Evolutionary conservation across 345 rosid species (phyloP).

Genomic region (Euphorbia tirucalli): DNA sequence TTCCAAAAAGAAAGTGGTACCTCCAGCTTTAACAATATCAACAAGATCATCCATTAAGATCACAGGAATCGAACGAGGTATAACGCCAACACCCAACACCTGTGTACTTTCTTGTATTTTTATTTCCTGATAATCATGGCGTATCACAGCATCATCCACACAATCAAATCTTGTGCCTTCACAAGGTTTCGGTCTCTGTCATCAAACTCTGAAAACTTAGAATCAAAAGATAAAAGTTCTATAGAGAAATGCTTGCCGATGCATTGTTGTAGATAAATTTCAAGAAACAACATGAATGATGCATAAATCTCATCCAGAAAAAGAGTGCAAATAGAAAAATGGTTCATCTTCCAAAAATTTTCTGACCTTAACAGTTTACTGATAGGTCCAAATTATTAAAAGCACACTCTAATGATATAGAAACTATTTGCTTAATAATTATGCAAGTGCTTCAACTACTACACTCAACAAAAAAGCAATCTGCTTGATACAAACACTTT

Average conservation of each 20-base stretch:
- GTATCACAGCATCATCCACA: slow-evolving; percentile 58
- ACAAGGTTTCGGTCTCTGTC: slow-evolving; percentile 65
- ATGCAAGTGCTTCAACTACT: not conserved
- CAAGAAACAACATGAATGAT: not conserved
- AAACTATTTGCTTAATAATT: not conserved
- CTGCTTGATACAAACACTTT: not conserved
- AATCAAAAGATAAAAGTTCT: slow-evolving; percentile 4
- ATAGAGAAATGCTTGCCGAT: not conserved
- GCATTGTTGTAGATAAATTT: not conserved
- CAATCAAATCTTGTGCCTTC: slow-evolving; percentile 73
- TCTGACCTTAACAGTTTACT: not conserved
- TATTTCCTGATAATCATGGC: slow-evolving; percentile 93
- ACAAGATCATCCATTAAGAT: slow-evolving; percentile 89
- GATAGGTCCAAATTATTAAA: slow-evolving; percentile 4
- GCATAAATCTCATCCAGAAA: not conserved
- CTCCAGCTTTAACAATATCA: slow-evolving; percentile 95
- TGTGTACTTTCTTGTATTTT: slow-evolving; percentile 96
- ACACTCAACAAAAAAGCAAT: not conserved
- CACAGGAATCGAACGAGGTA: slow-evolving; percentile 83
- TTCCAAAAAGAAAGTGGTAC: slow-evolving; percentile 35
- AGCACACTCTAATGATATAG: not conserved
- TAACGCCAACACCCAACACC: slow-evolving; percentile 86
- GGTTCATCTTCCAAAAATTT: not conserved
- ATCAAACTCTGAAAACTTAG: not conserved
- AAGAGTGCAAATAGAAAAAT: not conserved